Conservation (phyloP, 768 basidiomycete species). For the Mycena albidolilacea region DNA sequence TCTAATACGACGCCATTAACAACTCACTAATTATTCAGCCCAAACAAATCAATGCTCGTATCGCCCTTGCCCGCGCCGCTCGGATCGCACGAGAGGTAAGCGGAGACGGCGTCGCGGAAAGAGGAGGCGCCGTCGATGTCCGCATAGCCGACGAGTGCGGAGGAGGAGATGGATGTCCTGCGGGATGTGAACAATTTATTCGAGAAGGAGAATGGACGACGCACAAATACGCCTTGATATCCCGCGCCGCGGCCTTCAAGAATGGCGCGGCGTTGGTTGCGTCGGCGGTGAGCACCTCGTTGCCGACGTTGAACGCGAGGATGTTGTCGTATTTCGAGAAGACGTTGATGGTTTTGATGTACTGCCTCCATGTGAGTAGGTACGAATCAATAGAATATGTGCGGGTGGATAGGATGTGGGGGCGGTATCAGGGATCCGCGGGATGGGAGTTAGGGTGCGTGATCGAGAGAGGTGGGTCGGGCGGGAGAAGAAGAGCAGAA, state of each 20-base stretch:
- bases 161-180: slow-evolving; percentile 4
- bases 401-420: too few relatives aligned
- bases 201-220: slow-evolving; percentile 44
- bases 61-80: neutral
- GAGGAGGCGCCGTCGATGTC: slow-evolving; percentile 12
- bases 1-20: too few relatives aligned
- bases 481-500: too few relatives aligned
- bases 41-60: slow-evolving; percentile 15
- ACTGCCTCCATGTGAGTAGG: slow-evolving; percentile 46
- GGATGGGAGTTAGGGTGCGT: too few relatives aligned
- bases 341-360: slow-evolving; percentile 69
- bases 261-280: slow-evolving; percentile 70
- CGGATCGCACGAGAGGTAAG: slow-evolving; percentile 16
- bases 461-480: too few relatives aligned
- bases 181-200: neutral
- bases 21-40: slow-evolving; percentile 15
- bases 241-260: slow-evolving; percentile 81
- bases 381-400: neutral
- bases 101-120: slow-evolving; percentile 3
- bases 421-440: too few relatives aligned
- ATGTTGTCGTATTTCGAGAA: slow-evolving; percentile 80
- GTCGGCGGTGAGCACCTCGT: slow-evolving; percentile 64
- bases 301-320: slow-evolving; percentile 79
- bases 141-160: slow-evolving; percentile 9
- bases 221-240: slow-evolving; percentile 72